These are phyloP conservation scores for Aspergillus sp. DNA, from an alignment of 2,329 filamentous ascomycete species.

Conservation along the genomic window DNA sequence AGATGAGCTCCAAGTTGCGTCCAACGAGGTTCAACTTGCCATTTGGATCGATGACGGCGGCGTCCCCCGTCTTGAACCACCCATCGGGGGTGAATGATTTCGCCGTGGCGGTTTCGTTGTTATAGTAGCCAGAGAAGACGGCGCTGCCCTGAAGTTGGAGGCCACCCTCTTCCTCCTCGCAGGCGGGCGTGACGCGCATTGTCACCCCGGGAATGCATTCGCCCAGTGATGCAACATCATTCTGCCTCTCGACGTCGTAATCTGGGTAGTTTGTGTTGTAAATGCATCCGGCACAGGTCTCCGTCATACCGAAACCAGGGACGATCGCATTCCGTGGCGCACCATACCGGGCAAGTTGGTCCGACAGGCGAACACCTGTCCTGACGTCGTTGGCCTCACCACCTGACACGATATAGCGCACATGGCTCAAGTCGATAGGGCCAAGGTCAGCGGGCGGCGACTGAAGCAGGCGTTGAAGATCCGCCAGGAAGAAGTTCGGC, in stretches of 20 bases:
- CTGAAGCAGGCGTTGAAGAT: conserved; percentile 60
- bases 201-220: not conserved
- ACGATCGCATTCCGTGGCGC: conserved; percentile 41
- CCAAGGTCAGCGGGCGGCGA: conserved; percentile 63
- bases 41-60: conserved; percentile 67
- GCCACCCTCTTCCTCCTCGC: not conserved
- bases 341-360: conserved; percentile 26
- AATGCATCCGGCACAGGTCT: conserved; percentile 52
- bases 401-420: conserved; percentile 39
- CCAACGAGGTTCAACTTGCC: conserved; percentile 85
- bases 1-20: conserved; percentile 59
- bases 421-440: not conserved
- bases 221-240: not conserved
- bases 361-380: conserved; percentile 36
- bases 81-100: not conserved
- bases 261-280: conserved; percentile 43
- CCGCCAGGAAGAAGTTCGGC: conserved; percentile 25
- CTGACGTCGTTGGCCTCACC: conserved; percentile 41
- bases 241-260: conserved; percentile 28
- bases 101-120: not conserved
- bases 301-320: conserved; percentile 38
- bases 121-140: not conserved
- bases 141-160: not conserved
- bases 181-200: not conserved
- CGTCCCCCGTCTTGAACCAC: conserved; percentile 78